phyloP scores from a whole-genome alignment of 768 basidiomycete species.

The Termitomyces titanicus region DNA sequence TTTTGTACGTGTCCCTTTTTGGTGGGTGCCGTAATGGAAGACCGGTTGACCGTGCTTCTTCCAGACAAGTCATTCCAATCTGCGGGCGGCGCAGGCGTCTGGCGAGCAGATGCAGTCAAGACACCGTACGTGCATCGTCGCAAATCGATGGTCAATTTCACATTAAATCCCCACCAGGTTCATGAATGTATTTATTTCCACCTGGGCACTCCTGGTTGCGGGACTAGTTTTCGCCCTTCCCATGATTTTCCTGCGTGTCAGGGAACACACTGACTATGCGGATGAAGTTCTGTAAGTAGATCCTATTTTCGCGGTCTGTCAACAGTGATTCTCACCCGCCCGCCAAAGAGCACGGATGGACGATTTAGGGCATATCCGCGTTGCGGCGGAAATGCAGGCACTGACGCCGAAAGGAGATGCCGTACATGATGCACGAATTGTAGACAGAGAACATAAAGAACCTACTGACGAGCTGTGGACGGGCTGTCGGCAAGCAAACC shows the following conservation, averaged over 20 bases:
- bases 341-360: conserved; percentile 39
- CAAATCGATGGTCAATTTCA: not conserved
- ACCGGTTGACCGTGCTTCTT: not conserved
- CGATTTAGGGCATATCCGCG: conserved; percentile 31
- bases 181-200: conserved; percentile 71
- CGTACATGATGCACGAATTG: not conserved
- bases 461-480: not conserved
- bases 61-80: conserved; percentile 74
- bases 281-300: conserved; percentile 49
- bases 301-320: not conserved
- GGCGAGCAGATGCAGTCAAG: conserved; percentile 63
- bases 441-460: conserved; percentile 1
- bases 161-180: conserved; percentile 31
- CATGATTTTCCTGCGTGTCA: conserved; percentile 71
- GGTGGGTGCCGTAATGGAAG: not conserved
- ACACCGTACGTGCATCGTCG: conserved; percentile 28
- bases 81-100: conserved; percentile 69
- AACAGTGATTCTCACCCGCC: not conserved
- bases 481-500: not conserved
- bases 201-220: conserved; percentile 66
- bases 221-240: conserved; percentile 67
- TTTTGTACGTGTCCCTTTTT: conserved; percentile 56
- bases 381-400: not conserved
- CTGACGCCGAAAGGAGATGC: not conserved
- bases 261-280: conserved; percentile 48